Evolutionary conservation across 2,329 filamentous ascomycete species (phyloP).

Genomic region (Bipolaris victoriae): DNA sequence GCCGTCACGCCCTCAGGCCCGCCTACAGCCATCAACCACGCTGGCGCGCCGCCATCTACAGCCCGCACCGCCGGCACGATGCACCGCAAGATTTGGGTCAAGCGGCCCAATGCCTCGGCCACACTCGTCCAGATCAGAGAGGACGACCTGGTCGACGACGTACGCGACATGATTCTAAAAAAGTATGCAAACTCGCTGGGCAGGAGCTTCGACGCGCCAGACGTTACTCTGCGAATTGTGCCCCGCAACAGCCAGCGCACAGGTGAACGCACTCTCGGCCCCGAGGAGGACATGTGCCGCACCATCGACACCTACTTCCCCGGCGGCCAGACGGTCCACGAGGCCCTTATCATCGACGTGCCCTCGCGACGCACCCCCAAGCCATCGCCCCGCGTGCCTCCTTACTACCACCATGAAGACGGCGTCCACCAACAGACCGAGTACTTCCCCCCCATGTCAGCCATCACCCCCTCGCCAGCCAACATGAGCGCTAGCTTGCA

Average conservation of each 20-base stretch:
- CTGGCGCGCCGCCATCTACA: conserved; percentile 39
- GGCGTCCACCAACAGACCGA: conserved; percentile 72
- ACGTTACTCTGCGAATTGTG: conserved; percentile 78
- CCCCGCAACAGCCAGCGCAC: conserved; percentile 65
- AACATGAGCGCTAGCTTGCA: conserved; percentile 46
- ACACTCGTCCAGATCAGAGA: conserved; percentile 85
- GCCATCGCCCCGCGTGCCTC: conserved; percentile 70
- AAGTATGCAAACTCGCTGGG: conserved; percentile 96
- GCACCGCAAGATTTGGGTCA: conserved; percentile 92
- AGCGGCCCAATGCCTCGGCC: conserved; percentile 80
- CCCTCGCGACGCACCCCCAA: conserved; percentile 77
- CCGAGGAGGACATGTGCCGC: conserved; percentile 81
- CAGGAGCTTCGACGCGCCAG: conserved; percentile 85
- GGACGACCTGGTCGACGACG: conserved; percentile 91
- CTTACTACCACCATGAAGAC: conserved; percentile 65
- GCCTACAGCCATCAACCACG: conserved; percentile 49
- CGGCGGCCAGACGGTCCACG: conserved; percentile 83
- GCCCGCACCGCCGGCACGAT: conserved; percentile 45
- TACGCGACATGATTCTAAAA: conserved; percentile 86
- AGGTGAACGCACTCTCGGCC: conserved; percentile 73
- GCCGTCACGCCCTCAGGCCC: conserved; percentile 32
- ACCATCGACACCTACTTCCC: conserved; percentile 84
- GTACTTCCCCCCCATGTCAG: conserved; percentile 77
- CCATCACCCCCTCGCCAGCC: conserved; percentile 51
- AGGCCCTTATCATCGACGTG: conserved; percentile 90